phyloP scores from a whole-genome alignment of 306 rosid genomes.

The Lotus japonicus region DNA sequence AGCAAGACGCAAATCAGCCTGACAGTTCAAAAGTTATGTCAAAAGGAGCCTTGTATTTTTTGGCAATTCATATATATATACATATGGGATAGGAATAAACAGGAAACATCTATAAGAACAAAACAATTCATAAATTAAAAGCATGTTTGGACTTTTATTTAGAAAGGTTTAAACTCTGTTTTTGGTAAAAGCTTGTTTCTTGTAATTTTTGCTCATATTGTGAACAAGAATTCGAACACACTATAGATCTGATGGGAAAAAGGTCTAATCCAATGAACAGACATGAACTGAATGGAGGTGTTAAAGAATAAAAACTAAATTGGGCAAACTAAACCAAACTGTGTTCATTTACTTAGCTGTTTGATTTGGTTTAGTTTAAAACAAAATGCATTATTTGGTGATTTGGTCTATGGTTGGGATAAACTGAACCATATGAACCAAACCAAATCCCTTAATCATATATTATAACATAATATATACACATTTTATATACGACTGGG shows the following conservation, averaged over 20 bases:
- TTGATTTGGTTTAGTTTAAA: neutral
- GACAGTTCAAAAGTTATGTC: slow-evolving; percentile 26
- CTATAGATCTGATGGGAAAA: no score
- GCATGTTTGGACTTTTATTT: no score
- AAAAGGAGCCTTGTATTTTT: neutral
- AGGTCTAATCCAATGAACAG: no score
- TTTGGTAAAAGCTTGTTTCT: no score
- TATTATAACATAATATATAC: neutral
- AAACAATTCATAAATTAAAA: neutral
- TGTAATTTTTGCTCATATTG: no score
- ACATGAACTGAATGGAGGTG: no score
- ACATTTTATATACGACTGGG: neutral
- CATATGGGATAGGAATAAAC: neutral
- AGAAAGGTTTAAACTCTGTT: no score
- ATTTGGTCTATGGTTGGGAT: no score
- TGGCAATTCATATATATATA: slow-evolving; percentile 6
- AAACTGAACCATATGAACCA: neutral
- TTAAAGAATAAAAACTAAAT: neutral
- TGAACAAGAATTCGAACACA: no score
- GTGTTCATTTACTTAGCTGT: neutral
- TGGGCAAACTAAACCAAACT: neutral
- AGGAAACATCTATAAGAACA: slow-evolving; percentile 3
- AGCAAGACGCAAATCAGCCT: slow-evolving; percentile 94
- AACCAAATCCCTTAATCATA: neutral
- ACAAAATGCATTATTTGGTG: neutral